Evolutionary conservation across 371 early-diverging fungal species (phyloP).

Genomic region (Fennellomyces sp.): DNA sequence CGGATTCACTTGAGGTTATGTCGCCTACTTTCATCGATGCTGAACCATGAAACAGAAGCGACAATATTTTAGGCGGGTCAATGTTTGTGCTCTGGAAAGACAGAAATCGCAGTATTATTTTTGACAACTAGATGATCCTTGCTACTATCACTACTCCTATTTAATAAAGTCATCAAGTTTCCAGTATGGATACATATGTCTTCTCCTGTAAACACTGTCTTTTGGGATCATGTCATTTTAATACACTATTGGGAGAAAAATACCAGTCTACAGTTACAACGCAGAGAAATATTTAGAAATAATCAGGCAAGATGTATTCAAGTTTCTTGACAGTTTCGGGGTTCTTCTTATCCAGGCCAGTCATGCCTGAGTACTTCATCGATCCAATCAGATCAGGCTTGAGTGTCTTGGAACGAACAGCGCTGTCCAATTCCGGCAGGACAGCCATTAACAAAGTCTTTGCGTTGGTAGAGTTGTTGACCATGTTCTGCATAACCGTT

Average conservation of each 20-base stretch:
- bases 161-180: too few relatives aligned
- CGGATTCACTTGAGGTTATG: too few relatives aligned
- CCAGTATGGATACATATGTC: too few relatives aligned
- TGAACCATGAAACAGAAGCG: too few relatives aligned
- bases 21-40: too few relatives aligned
- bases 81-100: too few relatives aligned
- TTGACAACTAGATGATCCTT: too few relatives aligned
- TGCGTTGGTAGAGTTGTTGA: slow-evolving; percentile 84
- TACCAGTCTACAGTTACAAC: background rate
- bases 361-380: slow-evolving; percentile 79
- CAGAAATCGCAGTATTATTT: too few relatives aligned
- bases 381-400: slow-evolving; percentile 67
- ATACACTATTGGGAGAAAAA: background rate
- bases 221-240: background rate
- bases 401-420: slow-evolving; percentile 50
- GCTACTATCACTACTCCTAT: too few relatives aligned
- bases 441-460: slow-evolving; percentile 77
- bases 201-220: too few relatives aligned
- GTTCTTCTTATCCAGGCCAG: slow-evolving; percentile 72
- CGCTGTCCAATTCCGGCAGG: slow-evolving; percentile 76
- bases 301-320: slow-evolving; percentile 83
- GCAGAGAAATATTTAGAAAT: slow-evolving; percentile 51
- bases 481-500: slow-evolving; percentile 90
- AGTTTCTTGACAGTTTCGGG: slow-evolving; percentile 74
- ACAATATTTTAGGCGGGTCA: too few relatives aligned